Percentiles rank a stretch among this genome's conserved stretches.
Evolutionary conservation across 495 filamentous ascomycete species (phyloP).

Genomic region (Melanomma pulvis-pyrius): DNA sequence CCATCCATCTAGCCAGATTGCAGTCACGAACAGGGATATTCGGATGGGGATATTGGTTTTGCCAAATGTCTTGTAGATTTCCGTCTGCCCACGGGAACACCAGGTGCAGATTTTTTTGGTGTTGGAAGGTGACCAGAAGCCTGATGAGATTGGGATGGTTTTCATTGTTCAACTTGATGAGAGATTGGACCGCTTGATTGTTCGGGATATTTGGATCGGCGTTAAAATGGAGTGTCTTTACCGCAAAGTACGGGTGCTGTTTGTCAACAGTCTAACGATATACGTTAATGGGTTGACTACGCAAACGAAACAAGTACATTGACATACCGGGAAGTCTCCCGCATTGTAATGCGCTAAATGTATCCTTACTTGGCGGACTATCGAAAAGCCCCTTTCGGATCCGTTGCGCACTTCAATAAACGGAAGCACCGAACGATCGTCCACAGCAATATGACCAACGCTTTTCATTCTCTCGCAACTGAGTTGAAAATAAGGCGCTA

Average conservation of each 20-base stretch:
- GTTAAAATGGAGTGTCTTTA: background rate
- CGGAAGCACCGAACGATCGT: constrained; percentile 4
- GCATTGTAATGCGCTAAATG: constrained; percentile 16
- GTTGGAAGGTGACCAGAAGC: constrained; percentile 11
- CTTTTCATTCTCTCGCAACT: background rate
- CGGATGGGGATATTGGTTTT: background rate
- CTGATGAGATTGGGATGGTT: constrained; percentile 15
- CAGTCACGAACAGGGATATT: background rate
- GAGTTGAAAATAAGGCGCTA: constrained; percentile 11
- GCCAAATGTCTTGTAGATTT: constrained; percentile 23
- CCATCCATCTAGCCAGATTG: constrained; percentile 14
- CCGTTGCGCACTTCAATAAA: background rate
- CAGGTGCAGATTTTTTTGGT: constrained; percentile 7
- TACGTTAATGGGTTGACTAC: background rate
- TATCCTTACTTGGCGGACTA: constrained; percentile 8
- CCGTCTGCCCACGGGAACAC: constrained; percentile 23
- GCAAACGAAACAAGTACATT: background rate
- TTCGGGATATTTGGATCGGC: background rate
- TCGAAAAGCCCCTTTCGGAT: constrained; percentile 1
- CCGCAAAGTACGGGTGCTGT: background rate
- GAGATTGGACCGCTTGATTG: background rate
- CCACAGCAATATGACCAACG: background rate
- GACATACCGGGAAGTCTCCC: background rate
- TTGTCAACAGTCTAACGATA: background rate
- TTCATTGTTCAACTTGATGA: constrained; percentile 1